Evolutionary conservation across 2,329 filamentous ascomycete species (phyloP).

Genomic region (Claviceps fusiformis): DNA sequence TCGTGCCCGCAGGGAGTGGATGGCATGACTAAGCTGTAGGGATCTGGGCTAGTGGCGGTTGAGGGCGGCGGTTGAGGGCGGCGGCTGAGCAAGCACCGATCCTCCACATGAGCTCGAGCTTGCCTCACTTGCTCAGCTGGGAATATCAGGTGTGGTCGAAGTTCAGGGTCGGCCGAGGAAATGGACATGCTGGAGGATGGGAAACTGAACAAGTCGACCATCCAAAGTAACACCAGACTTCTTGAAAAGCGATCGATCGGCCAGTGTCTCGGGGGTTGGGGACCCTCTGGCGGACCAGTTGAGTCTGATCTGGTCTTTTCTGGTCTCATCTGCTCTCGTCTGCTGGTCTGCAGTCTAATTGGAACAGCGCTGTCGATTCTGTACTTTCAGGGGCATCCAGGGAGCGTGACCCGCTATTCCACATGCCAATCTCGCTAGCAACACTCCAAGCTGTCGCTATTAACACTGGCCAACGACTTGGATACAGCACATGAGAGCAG

Average conservation of each 20-base stretch:
- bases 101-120: background rate
- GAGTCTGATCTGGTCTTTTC: too few species aligned
- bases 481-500: background rate
- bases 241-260: too few species aligned
- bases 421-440: constrained; percentile 1
- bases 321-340: too few species aligned
- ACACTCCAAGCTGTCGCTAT: background rate
- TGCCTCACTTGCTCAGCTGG: too few species aligned
- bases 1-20: background rate
- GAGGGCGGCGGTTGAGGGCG: too few species aligned
- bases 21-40: background rate
- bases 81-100: background rate
- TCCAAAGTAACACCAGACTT: too few species aligned
- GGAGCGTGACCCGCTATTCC: constrained; percentile 2
- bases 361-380: background rate
- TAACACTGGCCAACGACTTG: background rate
- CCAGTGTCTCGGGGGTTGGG: too few species aligned
- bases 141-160: too few species aligned
- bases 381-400: background rate
- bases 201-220: too few species aligned
- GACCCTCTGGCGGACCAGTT: too few species aligned
- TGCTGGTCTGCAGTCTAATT: background rate
- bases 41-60: background rate
- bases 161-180: too few species aligned
- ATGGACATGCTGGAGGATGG: too few species aligned